Percentiles rank a stretch among this genome's conserved stretches.
phyloP scores from a whole-genome alignment of 768 basidiomycete species.

The Leccinum boreale region DNA sequence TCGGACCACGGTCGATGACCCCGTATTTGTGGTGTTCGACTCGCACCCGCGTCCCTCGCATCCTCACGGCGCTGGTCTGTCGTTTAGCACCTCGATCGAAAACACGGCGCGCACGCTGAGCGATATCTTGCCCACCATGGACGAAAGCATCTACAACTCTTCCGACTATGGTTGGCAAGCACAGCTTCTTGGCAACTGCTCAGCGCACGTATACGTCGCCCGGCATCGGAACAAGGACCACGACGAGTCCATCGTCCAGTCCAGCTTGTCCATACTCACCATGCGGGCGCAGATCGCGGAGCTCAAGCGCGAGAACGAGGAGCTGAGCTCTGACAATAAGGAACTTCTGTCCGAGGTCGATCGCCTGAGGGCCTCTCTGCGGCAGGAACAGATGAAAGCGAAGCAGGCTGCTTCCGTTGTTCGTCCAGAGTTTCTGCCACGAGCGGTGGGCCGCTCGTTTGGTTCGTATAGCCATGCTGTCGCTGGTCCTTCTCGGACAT shows the following conservation, averaged over 20 bases:
- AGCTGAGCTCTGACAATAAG: slow-evolving; percentile 22
- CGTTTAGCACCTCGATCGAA: slow-evolving; percentile 46
- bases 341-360: slow-evolving; percentile 26
- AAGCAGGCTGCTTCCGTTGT: background rate
- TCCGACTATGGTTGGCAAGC: slow-evolving; percentile 58
- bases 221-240: slow-evolving; percentile 20
- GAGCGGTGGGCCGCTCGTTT: background rate
- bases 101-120: slow-evolving; percentile 43
- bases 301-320: slow-evolving; percentile 32
- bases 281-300: slow-evolving; percentile 40
- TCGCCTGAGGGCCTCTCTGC: slow-evolving; percentile 13
- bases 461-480: slow-evolving; percentile 15
- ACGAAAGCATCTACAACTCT: slow-evolving; percentile 41
- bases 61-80: slow-evolving; percentile 58
- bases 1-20: slow-evolving; percentile 8
- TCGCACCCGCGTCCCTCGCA: slow-evolving; percentile 62
- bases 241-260: slow-evolving; percentile 42
- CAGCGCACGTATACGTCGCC: slow-evolving; percentile 53
- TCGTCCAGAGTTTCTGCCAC: background rate
- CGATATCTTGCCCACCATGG: slow-evolving; percentile 44
- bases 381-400: slow-evolving; percentile 8
- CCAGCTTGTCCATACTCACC: slow-evolving; percentile 47
- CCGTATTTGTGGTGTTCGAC: slow-evolving; percentile 60
- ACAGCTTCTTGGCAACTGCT: slow-evolving; percentile 57
- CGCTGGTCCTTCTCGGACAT: slow-evolving; percentile 23